phyloP scores from a whole-genome alignment of 1,139 yeast genomes.

The Taphrina betulina region DNA sequence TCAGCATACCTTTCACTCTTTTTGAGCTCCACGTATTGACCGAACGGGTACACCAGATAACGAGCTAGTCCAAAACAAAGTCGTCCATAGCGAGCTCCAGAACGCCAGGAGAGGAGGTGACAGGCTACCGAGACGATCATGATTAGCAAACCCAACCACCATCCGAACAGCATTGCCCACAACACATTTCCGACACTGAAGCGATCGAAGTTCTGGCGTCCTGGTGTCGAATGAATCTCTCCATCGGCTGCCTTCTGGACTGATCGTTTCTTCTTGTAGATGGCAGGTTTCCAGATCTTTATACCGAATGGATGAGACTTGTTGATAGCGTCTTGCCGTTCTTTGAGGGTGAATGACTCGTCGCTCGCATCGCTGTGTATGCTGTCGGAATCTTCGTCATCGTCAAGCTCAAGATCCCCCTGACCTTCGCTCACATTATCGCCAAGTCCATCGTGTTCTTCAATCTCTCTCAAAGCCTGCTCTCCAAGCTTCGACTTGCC shows the following conservation, averaged over 20 bases:
- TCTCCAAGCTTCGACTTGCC: conserved; percentile 15
- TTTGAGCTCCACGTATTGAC: conserved; percentile 76
- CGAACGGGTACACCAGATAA: conserved; percentile 81
- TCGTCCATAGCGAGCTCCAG: conserved; percentile 59
- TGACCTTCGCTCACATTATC: conserved; percentile 24
- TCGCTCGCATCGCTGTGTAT: conserved; percentile 21
- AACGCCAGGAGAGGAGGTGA: conserved; percentile 43
- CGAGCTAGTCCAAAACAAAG: conserved; percentile 63
- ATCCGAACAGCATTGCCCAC: conserved; percentile 35
- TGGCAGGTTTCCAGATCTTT: conserved; percentile 96
- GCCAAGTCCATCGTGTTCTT: conserved; percentile 14
- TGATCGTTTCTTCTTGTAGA: conserved; percentile 86
- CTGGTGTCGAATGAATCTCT: conserved; percentile 81
- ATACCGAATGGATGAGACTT: conserved; percentile 98
- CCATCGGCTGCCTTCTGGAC: conserved; percentile 90
- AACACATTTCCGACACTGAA: conserved; percentile 41
- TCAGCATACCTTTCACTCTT: conserved; percentile 76
- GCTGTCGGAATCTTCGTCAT: conserved; percentile 12
- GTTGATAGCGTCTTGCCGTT: conserved; percentile 93
- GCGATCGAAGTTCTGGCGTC: conserved; percentile 45
- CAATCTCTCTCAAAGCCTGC: conserved; percentile 18
- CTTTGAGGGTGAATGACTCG: conserved; percentile 47
- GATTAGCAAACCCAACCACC: conserved; percentile 39
- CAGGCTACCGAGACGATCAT: conserved; percentile 53
- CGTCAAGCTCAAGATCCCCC: conserved; percentile 6